Percentiles rank a stretch among this genome's conserved stretches.
Conservation (phyloP, 176 grass and related monocot genomes). For the Alloteropsis semialata region DNA sequence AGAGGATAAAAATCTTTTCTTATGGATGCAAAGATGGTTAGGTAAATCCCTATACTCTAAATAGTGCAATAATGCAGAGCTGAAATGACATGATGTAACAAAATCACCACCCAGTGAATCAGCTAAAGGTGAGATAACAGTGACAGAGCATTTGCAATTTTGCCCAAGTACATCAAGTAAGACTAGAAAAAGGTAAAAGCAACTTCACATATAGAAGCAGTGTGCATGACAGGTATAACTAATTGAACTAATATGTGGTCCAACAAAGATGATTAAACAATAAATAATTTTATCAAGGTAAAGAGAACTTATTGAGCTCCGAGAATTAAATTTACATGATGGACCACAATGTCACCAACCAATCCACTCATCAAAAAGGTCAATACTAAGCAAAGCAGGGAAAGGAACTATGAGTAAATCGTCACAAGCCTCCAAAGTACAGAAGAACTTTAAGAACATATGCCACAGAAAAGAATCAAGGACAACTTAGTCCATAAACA, state of each 20-base stretch:
- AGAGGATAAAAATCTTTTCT: not conserved
- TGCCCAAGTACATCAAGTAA: slow-evolving; percentile 33
- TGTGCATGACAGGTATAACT: slow-evolving; percentile 26
- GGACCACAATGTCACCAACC: slow-evolving; percentile 49
- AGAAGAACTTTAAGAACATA: slow-evolving; percentile 42
- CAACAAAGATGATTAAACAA: slow-evolving; percentile 37
- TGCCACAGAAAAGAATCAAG: slow-evolving; percentile 38
- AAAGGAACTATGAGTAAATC: slow-evolving; percentile 30
- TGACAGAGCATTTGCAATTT: slow-evolving; percentile 25
- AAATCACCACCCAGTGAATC: slow-evolving; percentile 24
- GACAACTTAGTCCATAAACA: slow-evolving; percentile 27
- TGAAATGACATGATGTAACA: slow-evolving; percentile 3
- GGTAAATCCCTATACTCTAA: slow-evolving; percentile 11
- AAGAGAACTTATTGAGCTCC: slow-evolving; percentile 27
- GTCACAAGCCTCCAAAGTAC: slow-evolving; percentile 38
- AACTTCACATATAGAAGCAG: slow-evolving; percentile 26
- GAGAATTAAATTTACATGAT: slow-evolving; percentile 36
- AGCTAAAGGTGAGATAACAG: slow-evolving; percentile 21
- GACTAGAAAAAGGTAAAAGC: slow-evolving; percentile 32
- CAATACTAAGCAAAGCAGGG: slow-evolving; percentile 23
- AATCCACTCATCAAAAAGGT: slow-evolving; percentile 28
- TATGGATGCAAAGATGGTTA: not conserved
- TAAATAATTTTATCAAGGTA: not conserved
- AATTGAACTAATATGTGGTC: slow-evolving; percentile 39
- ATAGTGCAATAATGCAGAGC: not conserved